Evolutionary conservation across 495 filamentous ascomycete genomes (phyloP).

Genomic region (Amorphotheca resinae): DNA sequence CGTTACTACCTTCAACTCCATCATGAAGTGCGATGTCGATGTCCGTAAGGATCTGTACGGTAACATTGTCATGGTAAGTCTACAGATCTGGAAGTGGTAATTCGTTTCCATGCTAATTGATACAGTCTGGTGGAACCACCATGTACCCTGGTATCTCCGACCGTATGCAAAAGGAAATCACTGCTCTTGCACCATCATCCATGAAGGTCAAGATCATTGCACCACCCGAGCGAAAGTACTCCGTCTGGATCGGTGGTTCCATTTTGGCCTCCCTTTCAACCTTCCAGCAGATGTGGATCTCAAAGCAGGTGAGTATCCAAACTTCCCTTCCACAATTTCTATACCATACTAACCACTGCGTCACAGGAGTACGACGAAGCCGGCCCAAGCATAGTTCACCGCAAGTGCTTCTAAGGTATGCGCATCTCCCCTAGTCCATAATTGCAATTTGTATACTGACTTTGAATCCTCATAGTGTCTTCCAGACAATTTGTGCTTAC

Average conservation of each 20-base stretch:
- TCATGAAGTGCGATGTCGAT: conserved; percentile 99
- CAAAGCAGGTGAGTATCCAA: conserved; percentile 99
- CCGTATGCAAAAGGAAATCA: conserved; percentile 99
- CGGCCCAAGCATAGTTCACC: conserved; percentile 98
- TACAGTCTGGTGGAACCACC: conserved; percentile 84
- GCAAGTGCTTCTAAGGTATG: conserved; percentile 99
- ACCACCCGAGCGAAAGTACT: conserved; percentile 96
- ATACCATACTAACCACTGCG: no score
- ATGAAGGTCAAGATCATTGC: conserved; percentile 99
- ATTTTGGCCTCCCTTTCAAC: conserved; percentile 98
- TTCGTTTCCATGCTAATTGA: no score
- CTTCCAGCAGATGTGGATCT: conserved; percentile 99
- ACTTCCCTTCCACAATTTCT: no score
- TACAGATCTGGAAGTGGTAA: background rate
- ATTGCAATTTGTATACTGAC: no score
- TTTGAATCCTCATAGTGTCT: conserved; percentile 3
- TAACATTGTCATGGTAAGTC: conserved; percentile 97
- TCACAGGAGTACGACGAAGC: no score
- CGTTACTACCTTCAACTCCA: conserved; percentile 99
- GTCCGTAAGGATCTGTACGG: conserved; percentile 98
- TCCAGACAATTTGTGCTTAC: conserved; percentile 15
- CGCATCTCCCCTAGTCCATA: no score
- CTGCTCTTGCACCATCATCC: conserved; percentile 92
- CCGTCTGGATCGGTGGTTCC: conserved; percentile 99
- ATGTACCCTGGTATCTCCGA: conserved; percentile 99